A percentile compares a stretch with the other conserved stretches of the same genome.
These are phyloP conservation scores for Clitopilus passeckerianus DNA, from an alignment of 768 basidiomycete genomes.

Conservation along the genomic window DNA sequence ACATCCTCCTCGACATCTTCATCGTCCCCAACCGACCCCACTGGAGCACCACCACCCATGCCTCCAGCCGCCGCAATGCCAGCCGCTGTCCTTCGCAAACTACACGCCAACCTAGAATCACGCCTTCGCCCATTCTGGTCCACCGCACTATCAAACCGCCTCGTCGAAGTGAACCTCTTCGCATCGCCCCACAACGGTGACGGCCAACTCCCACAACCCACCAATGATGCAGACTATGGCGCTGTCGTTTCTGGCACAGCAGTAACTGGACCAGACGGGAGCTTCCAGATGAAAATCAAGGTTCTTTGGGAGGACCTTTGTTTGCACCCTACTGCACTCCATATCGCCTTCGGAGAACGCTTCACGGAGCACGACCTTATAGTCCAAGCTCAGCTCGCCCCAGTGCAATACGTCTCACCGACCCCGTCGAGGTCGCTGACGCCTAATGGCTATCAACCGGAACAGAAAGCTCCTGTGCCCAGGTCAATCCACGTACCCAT, in stretches of 20 bases:
- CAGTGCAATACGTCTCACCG: slow-evolving; percentile 16
- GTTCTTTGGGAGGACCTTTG: slow-evolving; percentile 70
- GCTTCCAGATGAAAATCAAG: slow-evolving; percentile 59
- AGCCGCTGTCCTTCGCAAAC: slow-evolving; percentile 35
- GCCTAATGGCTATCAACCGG: background rate
- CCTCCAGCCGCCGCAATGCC: slow-evolving; percentile 12
- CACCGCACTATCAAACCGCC: slow-evolving; percentile 59
- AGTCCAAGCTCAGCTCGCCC: slow-evolving; percentile 49
- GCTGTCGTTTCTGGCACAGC: slow-evolving; percentile 15
- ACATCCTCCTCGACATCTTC: slow-evolving; percentile 1
- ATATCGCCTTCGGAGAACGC: slow-evolving; percentile 53
- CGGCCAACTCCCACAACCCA: slow-evolving; percentile 8
- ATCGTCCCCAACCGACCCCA: background rate
- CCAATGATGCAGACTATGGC: slow-evolving; percentile 19
- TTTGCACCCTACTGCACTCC: slow-evolving; percentile 50
- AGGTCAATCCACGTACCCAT: slow-evolving; percentile 40
- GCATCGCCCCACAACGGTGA: slow-evolving; percentile 26
- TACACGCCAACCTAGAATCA: slow-evolving; percentile 72
- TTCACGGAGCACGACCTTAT: slow-evolving; percentile 50
- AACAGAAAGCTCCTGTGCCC: slow-evolving; percentile 7
- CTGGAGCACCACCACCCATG: slow-evolving; percentile 6
- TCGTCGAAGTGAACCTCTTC: slow-evolving; percentile 60
- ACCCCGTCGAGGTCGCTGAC: slow-evolving; percentile 1
- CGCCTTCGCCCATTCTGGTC: slow-evolving; percentile 83
- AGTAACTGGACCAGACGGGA: slow-evolving; percentile 60